These are phyloP conservation scores for Aspergillus costaricaensis DNA, from an alignment of 2,329 filamentous ascomycete genomes.

Conservation along the genomic window DNA sequence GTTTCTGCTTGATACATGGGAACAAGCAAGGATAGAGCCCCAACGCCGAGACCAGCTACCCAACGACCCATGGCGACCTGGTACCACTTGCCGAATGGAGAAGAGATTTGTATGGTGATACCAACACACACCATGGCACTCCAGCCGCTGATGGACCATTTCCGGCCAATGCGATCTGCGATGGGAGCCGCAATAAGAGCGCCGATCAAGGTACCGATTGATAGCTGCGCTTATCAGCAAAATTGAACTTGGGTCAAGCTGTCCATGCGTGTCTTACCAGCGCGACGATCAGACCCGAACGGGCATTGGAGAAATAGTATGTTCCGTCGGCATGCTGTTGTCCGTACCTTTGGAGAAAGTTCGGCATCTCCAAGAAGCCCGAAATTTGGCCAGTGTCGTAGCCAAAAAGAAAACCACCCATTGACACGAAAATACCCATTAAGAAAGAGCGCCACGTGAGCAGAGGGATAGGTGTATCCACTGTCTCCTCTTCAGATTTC, in stretches of 20 bases:
- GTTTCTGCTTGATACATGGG: slow-evolving; percentile 51
- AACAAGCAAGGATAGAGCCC: slow-evolving; percentile 44
- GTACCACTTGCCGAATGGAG: slow-evolving; percentile 40
- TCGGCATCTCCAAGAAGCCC: slow-evolving; percentile 45
- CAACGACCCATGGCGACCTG: slow-evolving; percentile 47
- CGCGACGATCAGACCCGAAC: slow-evolving; percentile 46
- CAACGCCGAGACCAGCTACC: slow-evolving; percentile 47
- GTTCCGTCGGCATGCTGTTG: slow-evolving; percentile 30
- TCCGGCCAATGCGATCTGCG: slow-evolving; percentile 46
- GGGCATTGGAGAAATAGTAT: slow-evolving; percentile 43
- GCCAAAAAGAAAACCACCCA: slow-evolving; percentile 15
- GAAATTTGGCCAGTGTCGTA: slow-evolving; percentile 22
- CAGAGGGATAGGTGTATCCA: slow-evolving; percentile 34
- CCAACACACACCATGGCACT: slow-evolving; percentile 42
- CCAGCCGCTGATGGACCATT: slow-evolving; percentile 46
- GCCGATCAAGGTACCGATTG: slow-evolving; percentile 47
- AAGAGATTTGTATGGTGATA: slow-evolving; percentile 46
- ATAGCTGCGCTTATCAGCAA: slow-evolving; percentile 32
- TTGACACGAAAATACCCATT: slow-evolving; percentile 13
- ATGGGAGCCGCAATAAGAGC: slow-evolving; percentile 45
- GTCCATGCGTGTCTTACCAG: slow-evolving; percentile 31
- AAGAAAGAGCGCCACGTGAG: slow-evolving; percentile 41
- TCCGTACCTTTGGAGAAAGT: slow-evolving; percentile 45
- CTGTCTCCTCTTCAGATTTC: not conserved
- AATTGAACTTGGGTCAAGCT: not conserved